Base-by-base conservation (phyloP, 1,284 basidiomycete genomes). In the Tylopilus orsonianus region DNA sequence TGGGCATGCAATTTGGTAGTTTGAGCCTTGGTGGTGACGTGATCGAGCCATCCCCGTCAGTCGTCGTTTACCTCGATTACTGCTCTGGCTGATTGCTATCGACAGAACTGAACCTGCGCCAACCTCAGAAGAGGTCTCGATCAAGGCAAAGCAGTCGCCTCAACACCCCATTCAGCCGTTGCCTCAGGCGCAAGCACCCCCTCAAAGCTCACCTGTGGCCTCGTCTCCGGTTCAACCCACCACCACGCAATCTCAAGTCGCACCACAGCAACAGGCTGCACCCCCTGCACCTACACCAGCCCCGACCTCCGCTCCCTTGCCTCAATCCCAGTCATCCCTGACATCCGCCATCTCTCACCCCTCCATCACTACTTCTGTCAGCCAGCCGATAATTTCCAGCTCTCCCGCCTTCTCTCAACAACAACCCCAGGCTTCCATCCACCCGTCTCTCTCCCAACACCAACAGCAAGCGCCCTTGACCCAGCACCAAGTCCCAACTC, bases 1-100 rank as follows among this genome's bases (percentile, higher is more conserved):
- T 89, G 42, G 87, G 87, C 40, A 88, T 90, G 87, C 87, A 90
- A 59, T 90, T 90, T 58, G 87, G 87, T 33, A 89, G 86, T 63
- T 68, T 90, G 55, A 83, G 78, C 63, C 73, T 90, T 27, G 81
- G 79, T 33, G 84, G 81, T 14, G 85, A 87, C 44, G 77, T 77
- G 46, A 58, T 81, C 23, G 80, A 83, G 44, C 55, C 71, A 26
- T 71, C 69, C 53, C 57, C 73, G 79, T 81, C 60, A 60, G 79
- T 73, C 5, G 23, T 39, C 19, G 9, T 20, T 49, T 32, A 8
- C 14, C 1, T 37, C 23, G 27, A 14, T 22, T 37, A 34, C 44
- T 27, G 4, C 27, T 34, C 43, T 46, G 26, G 16, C 45, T 65
- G 22, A 61, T 38, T 23, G 8, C 5, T 36, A 13, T 55, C 8